phyloP scores from a whole-genome alignment of 2,329 filamentous ascomycete genomes.

The Aspergillus chevalieri region DNA sequence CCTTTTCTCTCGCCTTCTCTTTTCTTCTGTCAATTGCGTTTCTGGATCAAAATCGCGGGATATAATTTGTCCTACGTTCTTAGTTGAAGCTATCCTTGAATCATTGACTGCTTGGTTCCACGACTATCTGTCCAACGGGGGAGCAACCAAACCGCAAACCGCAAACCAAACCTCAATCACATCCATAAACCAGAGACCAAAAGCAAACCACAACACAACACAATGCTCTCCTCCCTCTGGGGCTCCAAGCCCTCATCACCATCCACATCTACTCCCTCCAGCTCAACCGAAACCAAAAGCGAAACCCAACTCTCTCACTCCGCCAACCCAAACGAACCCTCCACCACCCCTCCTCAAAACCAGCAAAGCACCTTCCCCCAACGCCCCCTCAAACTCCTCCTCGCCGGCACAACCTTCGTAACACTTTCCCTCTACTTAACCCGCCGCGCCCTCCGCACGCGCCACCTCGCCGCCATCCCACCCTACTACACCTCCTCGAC shows the following conservation, averaged over 20 bases:
- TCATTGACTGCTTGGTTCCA: too few relatives aligned
- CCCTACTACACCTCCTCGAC: conserved; percentile 59
- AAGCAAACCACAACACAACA: background rate
- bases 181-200: background rate
- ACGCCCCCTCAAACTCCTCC: conserved; percentile 50
- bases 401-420: conserved; percentile 70
- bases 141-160: too few relatives aligned
- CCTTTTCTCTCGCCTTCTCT: too few relatives aligned
- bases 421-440: conserved; percentile 65
- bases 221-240: conserved; percentile 8
- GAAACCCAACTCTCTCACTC: too few relatives aligned
- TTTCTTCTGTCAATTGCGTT: too few relatives aligned
- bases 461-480: conserved; percentile 57
- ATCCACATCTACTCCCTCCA: conserved; percentile 1
- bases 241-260: conserved; percentile 11
- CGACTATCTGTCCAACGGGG: too few relatives aligned
- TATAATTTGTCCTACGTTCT: too few relatives aligned
- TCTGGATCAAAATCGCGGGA: too few relatives aligned
- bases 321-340: conserved; percentile 2
- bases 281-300: too few relatives aligned
- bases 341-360: conserved; percentile 5
- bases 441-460: conserved; percentile 61
- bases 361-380: conserved; percentile 2
- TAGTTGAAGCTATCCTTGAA: too few relatives aligned
- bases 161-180: background rate